phyloP scores from a whole-genome alignment of 345 rosid genomes.

The Kandelia obovata region DNA sequence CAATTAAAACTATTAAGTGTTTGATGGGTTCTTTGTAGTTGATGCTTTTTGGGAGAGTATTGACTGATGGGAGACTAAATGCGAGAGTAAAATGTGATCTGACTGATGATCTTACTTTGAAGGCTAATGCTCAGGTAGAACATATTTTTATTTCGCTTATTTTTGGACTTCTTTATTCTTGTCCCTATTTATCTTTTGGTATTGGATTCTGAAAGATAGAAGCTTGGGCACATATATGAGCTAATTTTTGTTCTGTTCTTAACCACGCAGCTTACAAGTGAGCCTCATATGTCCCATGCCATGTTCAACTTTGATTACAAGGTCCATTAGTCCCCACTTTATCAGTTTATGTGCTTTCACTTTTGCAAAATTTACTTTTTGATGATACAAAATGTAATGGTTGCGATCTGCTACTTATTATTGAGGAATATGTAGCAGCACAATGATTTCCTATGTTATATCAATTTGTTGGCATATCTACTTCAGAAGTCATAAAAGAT shows the following conservation, averaged over 20 bases:
- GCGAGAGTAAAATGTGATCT: constrained; percentile 90
- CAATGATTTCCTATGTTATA: neutral
- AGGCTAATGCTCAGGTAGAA: constrained; percentile 81
- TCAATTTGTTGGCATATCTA: too few relatives aligned
- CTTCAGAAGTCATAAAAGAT: too few relatives aligned
- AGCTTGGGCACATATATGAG: neutral
- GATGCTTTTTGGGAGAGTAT: constrained; percentile 88
- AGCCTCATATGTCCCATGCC: constrained; percentile 84
- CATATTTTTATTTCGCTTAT: constrained; percentile 2
- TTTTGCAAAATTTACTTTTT: neutral
- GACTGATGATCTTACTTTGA: constrained; percentile 67
- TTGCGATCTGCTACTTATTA: neutral
- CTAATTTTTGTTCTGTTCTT: constrained; percentile 22
- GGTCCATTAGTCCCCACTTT: constrained; percentile 36
- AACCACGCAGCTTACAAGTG: constrained; percentile 61
- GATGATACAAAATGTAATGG: neutral
- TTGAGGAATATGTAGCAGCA: neutral
- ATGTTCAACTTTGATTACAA: constrained; percentile 88
- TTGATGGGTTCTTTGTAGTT: constrained; percentile 33
- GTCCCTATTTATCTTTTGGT: neutral
- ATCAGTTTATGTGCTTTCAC: neutral
- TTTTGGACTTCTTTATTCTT: constrained; percentile 6
- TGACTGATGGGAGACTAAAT: constrained; percentile 84
- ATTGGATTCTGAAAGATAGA: neutral
- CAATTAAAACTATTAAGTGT: neutral